Evolutionary conservation across 2,329 filamentous ascomycete species (phyloP), one percentile per base, ranked within the genome.

Genomic region (Fusarium xyrophilum): DNA sequence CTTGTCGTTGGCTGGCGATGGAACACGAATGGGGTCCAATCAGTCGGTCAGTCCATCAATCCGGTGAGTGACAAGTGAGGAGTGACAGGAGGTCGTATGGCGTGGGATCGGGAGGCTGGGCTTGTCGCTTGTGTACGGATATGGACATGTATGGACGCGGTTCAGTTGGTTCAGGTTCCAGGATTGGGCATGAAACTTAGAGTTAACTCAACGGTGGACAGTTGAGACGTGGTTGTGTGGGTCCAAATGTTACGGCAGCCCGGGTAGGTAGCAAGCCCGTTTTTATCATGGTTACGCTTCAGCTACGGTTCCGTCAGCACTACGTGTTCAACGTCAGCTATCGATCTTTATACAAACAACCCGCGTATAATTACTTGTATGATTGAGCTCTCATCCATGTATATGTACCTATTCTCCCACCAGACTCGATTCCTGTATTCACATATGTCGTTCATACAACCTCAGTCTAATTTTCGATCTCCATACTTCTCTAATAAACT

Each of bases 161-260:
- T 71, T 50, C 67, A 71, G 72, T 71, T 58, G 43, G 60, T 63
- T 60, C 68, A 64, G 43, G 61, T 64, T 60, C 72, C 66, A 66
- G 72, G 72, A 66, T 74, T 72, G 65, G 63, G 63, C 74, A 70
- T 69, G 63, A 65, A 73, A 70, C 68, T 63, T 73, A 56, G 65
- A 62, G 60, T 55, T 46, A 64, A 68, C 54, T 55, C 51, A 58
- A 69, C 52, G 64, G 64, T 70, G 61, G 53, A 70, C 47, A 64
- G 42, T 56, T 66, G 56, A 65, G 68, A 65, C 57, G 68, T 73
- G 61, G 67, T 61, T 64, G 71, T 67, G 71, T 73, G 71, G 71
- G 69, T 66, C 71, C 39, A 39, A 40, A 59, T 50, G 56, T 60
- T 47, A 62, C 60, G 56, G 57, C 64, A 46, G 25, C 14, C 42